Base-by-base conservation (phyloP, 164 flowering plant species). In the Pachysandra terminalis region DNA sequence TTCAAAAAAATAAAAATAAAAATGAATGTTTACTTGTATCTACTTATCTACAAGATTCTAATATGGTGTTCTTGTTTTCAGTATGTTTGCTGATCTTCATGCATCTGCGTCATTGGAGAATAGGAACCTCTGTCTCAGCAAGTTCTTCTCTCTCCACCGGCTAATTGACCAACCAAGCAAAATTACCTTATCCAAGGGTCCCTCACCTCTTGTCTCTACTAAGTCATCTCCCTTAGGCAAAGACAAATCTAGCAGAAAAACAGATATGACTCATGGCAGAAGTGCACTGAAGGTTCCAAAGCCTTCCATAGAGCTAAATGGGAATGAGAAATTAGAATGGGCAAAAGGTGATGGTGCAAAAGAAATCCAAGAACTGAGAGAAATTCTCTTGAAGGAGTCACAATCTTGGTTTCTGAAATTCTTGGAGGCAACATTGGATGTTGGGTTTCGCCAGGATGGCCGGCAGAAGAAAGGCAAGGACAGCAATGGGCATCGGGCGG, bases 81-180 rank as follows among this genome's bases (percentile, higher is more conserved):
- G 98, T 61, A 78, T 85, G 77, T 94, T 94, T 76, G 83, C 96
- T 1, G 89, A 91, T 68, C 81, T 90, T 15, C 75, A 85, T 58
- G 75, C 90, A 17, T 74, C 84, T 57, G 88, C 91, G n/a, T 79
- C 92, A 5, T 77, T 74, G 13, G 81, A 83, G 45, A 77, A 84
- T 55, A 90, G 87, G n/a, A 90, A 85, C 56, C 49, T 75, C 57
- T 66, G 73, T 52, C 72, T 94, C 58, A 52, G 83, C 70, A 91
- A 82, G 71, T 94, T 90, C 80, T 94, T 94, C 56, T 63, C 87
- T 0, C 86, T 94, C 15, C 74, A 91, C 61, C 82, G 79, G 24
- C 80, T 86, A 27, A 75, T 91, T 27, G 84, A 84, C 65, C 85
- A 85, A 74, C 73, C 81, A 27, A 77, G 68, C 49, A 26, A 16